Evolutionary conservation across 345 rosid genomes (phyloP), one percentile per base, ranked within the genome.

Genomic region (Noccaea bulbosa): DNA sequence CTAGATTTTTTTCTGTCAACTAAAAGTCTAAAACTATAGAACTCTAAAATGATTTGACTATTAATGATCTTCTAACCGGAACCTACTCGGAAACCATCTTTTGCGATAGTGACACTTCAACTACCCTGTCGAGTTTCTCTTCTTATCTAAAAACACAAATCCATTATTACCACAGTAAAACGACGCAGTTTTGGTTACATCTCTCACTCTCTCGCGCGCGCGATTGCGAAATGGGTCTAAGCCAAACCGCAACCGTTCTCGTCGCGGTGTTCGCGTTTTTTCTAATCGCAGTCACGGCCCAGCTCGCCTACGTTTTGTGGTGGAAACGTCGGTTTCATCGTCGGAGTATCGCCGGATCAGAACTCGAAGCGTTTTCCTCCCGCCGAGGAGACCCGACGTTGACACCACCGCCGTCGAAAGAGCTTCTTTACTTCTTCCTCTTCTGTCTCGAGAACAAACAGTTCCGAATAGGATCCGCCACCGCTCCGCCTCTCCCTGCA

Each of bases 381-480:
- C 75, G 52, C n/a, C 50, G 56, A 0, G 59, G 63, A 7, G 79
- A 78, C 33, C 55, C 72, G 1, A 54, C 63, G 33, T 59, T 65
- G 52, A n/a, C 62, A 30, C 61, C 79, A 55, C 86, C 79, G 45
- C 87, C 87, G 2, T 85, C 92, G 1, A 92, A 87, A 76, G 96
- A 92, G 77, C 85, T 87, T 12, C 87, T 86, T 6, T 87, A 88
- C 86, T 85, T 86, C 78, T 92, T 85, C 82, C 84, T 87, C 70
- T 84, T 74, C 32, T 74, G 78, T 20, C 11, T 67, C 5, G 78
- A 88, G 72, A 89, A 80, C 71, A 83, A 77, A 69, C 84, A 84
- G 68, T 69, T 77, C 43, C 83, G 85, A 32, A 61, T 92, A 24
- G 88, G 83, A 62, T 84, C 90, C 6, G 62, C 75, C 52, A 69